phyloP scores from a whole-genome alignment of 768 basidiomycete genomes.

The Asterophora parasitica region DNA sequence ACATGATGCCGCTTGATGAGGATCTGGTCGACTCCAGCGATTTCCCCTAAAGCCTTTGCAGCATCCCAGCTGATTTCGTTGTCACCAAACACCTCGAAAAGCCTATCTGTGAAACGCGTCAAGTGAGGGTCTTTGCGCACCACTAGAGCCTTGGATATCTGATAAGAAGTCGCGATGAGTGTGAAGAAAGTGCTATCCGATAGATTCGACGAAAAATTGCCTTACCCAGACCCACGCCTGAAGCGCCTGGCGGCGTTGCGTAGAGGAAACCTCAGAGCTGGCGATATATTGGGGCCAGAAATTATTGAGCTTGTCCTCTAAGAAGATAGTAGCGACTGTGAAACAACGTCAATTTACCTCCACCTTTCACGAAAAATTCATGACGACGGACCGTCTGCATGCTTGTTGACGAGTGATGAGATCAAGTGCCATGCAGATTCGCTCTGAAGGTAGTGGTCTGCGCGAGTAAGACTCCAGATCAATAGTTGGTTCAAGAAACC shows the following conservation, averaged over 20 bases:
- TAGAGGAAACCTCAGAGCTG: constrained; percentile 22
- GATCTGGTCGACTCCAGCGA: constrained; percentile 56
- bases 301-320: constrained; percentile 32
- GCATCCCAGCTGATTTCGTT: constrained; percentile 61
- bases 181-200: not conserved
- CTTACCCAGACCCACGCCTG: constrained; percentile 66
- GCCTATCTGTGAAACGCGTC: constrained; percentile 48
- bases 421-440: constrained; percentile 54
- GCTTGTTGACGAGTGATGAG: constrained; percentile 76
- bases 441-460: constrained; percentile 47
- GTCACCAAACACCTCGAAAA: constrained; percentile 74
- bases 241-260: constrained; percentile 49
- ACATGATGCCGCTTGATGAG: constrained; percentile 78
- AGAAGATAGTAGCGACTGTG: constrained; percentile 45
- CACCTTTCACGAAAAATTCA: not conserved
- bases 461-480: constrained; percentile 50
- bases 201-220: constrained; percentile 1
- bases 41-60: constrained; percentile 67
- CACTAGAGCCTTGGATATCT: constrained; percentile 80
- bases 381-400: constrained; percentile 50
- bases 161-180: not conserved
- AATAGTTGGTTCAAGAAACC: constrained; percentile 51
- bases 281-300: constrained; percentile 50
- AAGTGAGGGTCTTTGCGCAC: constrained; percentile 66
- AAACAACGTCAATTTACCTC: not conserved